Evolutionary conservation across 371 early-diverging fungal species (phyloP), one percentile per base, ranked within the genome.

Genomic region (Dinochytrium kinnereticum): DNA sequence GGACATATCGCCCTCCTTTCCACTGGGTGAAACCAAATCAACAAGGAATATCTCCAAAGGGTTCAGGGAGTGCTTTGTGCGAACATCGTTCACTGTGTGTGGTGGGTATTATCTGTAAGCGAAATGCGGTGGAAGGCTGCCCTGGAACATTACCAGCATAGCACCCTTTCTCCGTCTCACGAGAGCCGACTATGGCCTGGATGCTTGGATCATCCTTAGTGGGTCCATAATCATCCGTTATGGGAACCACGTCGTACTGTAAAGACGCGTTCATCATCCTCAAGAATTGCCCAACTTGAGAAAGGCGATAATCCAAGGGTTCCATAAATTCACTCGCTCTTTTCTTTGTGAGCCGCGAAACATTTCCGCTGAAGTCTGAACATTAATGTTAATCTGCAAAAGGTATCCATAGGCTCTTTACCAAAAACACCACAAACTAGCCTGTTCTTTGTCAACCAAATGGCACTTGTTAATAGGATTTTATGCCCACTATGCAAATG

Each of bases 401-500:
- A n/a, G n/a, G n/a, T n/a, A n/a, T n/a, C 30, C 36, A 65, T 66
- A 75, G 68, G 40, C 28, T 51, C 33, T 51, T 49, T 86, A 91
- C 90, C 92, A 50, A 91, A 89, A 1, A 95, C 90, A 19, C 95
- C 96, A 36, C 93, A 92, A 10, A 92, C 81, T 34, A 96, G 78
- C 38, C 87, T 79, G 38, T 85, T 70, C 10, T 74, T 71, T 3
- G 92, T 77, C 49, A 93, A 79, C 79, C 92, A 87, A 0, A 92
- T 94, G 0, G 95, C 88, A 81, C 91, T 90, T 0, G 95, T 91
- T 61, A 98, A 82, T 34, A 98, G 81, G 40, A 97, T 93, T 81
- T 95, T 94, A 81, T 98, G 98, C 3, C 98, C 98, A 1, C 90
- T 86, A 76, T 98, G 98, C 53, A 98, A 80, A 76, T 97, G 97